phyloP scores from a whole-genome alignment of 1,284 basidiomycete genomes.

The Austropuccinia psidii region DNA sequence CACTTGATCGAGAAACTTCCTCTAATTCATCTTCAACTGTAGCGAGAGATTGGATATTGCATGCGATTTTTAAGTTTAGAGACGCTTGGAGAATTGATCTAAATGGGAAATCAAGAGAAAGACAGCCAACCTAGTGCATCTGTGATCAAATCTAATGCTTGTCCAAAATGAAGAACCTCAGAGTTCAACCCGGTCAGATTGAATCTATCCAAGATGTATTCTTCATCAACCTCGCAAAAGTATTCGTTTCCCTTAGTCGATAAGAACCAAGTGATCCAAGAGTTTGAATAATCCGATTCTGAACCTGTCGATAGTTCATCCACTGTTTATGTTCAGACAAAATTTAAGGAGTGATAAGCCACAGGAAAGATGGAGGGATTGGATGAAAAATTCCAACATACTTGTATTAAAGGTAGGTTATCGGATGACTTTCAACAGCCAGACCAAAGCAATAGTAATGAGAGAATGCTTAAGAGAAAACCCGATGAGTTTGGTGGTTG shows the following conservation, averaged over 20 bases:
- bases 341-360: too few species aligned
- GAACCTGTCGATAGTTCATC: slow-evolving; percentile 78
- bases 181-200: slow-evolving; percentile 95
- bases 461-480: too few species aligned
- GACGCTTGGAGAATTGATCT: too few species aligned
- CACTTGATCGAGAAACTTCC: slow-evolving; percentile 51
- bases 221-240: slow-evolving; percentile 98
- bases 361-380: too few species aligned
- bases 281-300: slow-evolving; percentile 76
- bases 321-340: too few species aligned
- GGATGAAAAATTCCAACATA: too few species aligned
- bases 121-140: slow-evolving; percentile 64
- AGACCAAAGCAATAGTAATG: too few species aligned
- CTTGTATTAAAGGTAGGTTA: too few species aligned
- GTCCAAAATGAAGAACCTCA: slow-evolving; percentile 87
- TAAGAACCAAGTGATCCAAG: slow-evolving; percentile 96
- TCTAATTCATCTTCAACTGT: slow-evolving; percentile 52
- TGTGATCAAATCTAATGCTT: slow-evolving; percentile 91
- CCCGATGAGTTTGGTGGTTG: too few species aligned
- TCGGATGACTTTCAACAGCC: too few species aligned
- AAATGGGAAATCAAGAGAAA: not conserved
- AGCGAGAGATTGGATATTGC: too few species aligned
- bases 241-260: slow-evolving; percentile 83
- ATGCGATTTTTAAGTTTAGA: too few species aligned
- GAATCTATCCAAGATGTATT: slow-evolving; percentile 97